phyloP scores from a whole-genome alignment of 805 yeast species.

The Yamadazyma olivae region DNA sequence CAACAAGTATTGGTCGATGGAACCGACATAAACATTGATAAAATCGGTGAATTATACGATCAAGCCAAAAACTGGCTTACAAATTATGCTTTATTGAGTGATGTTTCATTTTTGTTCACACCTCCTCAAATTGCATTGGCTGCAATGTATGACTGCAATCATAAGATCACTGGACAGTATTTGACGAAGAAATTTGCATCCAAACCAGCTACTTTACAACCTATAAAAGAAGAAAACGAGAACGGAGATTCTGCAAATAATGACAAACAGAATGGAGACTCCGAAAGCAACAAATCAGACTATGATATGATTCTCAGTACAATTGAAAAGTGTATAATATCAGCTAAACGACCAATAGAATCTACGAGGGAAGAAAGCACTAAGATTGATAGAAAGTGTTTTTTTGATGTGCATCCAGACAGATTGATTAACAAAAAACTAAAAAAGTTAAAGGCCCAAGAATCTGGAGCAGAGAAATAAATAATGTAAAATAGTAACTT shows the following conservation, averaged over 20 bases:
- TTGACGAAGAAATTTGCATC: constrained; percentile 63
- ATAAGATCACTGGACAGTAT: constrained; percentile 61
- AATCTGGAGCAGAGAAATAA: neutral
- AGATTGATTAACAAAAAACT: constrained; percentile 45
- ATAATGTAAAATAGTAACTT: neutral
- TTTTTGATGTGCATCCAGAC: constrained; percentile 59
- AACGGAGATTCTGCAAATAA: constrained; percentile 1
- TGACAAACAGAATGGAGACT: constrained; percentile 1
- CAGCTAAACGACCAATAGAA: constrained; percentile 40
- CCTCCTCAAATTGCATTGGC: constrained; percentile 97
- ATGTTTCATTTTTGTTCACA: constrained; percentile 72
- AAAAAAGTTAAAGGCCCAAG: constrained; percentile 21
- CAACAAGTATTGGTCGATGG: constrained; percentile 55
- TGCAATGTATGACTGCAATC: constrained; percentile 67
- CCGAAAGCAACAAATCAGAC: no score
- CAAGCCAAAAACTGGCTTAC: constrained; percentile 62
- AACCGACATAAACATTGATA: constrained; percentile 40
- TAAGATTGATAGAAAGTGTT: constrained; percentile 59
- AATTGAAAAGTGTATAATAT: constrained; percentile 47
- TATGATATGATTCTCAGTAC: constrained; percentile 37
- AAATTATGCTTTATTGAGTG: constrained; percentile 66
- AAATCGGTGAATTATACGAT: constrained; percentile 69
- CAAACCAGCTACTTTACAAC: constrained; percentile 18
- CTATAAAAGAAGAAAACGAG: constrained; percentile 12
- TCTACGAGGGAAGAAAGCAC: constrained; percentile 63